A percentile compares a stretch with the other conserved stretches of the same genome.
Conservation (phyloP, 148 eudicot species). For the Fallopia convolvulus region DNA sequence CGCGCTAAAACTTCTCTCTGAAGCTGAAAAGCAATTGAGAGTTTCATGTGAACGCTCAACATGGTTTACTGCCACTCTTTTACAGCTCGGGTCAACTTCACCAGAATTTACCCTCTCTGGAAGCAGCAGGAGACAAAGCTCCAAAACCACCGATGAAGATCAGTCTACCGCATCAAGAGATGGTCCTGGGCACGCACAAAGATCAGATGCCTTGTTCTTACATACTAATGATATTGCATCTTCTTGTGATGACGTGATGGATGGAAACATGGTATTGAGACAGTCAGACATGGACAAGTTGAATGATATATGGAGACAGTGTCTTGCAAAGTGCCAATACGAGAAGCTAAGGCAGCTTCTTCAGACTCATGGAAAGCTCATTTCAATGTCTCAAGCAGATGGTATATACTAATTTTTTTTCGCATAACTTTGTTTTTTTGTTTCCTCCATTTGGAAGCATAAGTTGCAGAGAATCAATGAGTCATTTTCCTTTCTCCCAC, state of each 20-base stretch:
- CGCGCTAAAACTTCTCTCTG: slow-evolving; percentile 91
- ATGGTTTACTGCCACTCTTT: slow-evolving; percentile 95
- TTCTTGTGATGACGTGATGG: slow-evolving; percentile 26
- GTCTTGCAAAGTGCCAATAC: slow-evolving; percentile 83
- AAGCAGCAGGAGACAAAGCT: slow-evolving; percentile 80
- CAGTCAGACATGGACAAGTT: slow-evolving; percentile 39
- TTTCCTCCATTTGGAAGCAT: not conserved
- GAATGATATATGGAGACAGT: slow-evolving; percentile 65
- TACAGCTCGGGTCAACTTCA: slow-evolving; percentile 88
- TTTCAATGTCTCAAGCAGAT: slow-evolving; percentile 71
- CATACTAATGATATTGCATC: slow-evolving; percentile 25
- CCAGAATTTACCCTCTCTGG: slow-evolving; percentile 72
- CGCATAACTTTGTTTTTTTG: not conserved
- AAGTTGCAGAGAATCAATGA: too few relatives aligned
- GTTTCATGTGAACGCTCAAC: slow-evolving; percentile 90
- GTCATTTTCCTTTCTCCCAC: too few relatives aligned
- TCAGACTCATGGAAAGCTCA: slow-evolving; percentile 62
- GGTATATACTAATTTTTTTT: slow-evolving; percentile 32
- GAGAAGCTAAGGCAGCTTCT: slow-evolving; percentile 78
- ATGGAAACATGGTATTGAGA: slow-evolving; percentile 24
- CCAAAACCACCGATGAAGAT: slow-evolving; percentile 74
- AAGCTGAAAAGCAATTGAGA: slow-evolving; percentile 92
- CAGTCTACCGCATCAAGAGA: slow-evolving; percentile 57
- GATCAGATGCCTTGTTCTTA: slow-evolving; percentile 25
- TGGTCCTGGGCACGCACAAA: slow-evolving; percentile 33